Base-by-base conservation (phyloP, 2,329 filamentous ascomycete genomes). In the Falciphora oryzae region DNA sequence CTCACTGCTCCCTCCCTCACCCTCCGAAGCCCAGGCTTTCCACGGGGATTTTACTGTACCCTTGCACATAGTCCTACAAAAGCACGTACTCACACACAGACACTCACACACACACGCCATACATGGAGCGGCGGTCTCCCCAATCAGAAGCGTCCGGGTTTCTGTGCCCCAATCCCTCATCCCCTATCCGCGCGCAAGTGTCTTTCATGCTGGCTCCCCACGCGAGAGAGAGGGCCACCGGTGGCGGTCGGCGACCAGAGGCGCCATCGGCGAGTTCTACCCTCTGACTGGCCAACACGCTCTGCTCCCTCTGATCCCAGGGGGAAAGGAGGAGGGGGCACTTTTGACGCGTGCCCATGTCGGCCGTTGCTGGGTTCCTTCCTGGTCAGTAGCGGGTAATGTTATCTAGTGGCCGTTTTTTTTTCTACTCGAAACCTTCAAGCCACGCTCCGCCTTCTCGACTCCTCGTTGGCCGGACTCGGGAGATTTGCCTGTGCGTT, bases 131-230 rank as follows among this genome's bases (percentile, higher is more conserved):
- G 44, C 7, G 18, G 7, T 50, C 44, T 38, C 35, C 35, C 35
- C 44, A 53, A 53, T 53, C 44, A 53, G 8, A 18, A 13, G 10
- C 44, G 44, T n/a, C 44, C 44, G 16, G 2, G 7, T 38, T 38
- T 18, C 2, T 29, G 29, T 29, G 29, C 29, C 13, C 16, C 14
- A 22, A 3, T 16, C 18, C 44, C 18, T 11, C 35, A 53, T 53
- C 44, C 44, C 44, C 44, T 53, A 53, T 53, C 44, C 44, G 44
- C 44, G 44, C 44, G 44, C 44, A 53, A 53, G 44, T n/a, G 44
- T n/a, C 44, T n/a, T 53, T 53, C 44, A 53, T 53, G 44, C 44
- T 53, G 5, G 35, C 44, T 53, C 18, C 44, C 44, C 44, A 53
- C 44, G 44, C 32, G 32, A 32, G 11, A 32, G 32, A 11, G 32